Evolutionary conservation across 2,329 filamentous ascomycete species (phyloP).

Genomic region (Hirsutella minnesotensis): DNA sequence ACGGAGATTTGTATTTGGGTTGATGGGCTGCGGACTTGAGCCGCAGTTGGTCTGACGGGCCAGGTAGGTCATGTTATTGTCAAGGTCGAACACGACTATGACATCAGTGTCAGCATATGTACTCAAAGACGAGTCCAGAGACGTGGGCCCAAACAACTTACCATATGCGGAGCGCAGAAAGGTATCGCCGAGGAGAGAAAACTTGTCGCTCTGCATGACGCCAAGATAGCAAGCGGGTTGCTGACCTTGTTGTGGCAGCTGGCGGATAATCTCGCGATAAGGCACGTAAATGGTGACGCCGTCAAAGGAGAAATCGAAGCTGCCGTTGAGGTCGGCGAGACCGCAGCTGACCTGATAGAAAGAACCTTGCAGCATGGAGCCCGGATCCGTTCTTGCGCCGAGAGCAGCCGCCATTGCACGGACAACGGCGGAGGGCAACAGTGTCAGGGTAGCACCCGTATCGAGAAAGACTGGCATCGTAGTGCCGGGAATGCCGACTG

Average conservation of each 20-base stretch:
- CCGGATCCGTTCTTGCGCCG: conserved; percentile 17
- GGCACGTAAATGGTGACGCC: conserved; percentile 36
- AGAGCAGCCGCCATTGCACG: conserved; percentile 36
- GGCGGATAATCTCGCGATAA: conserved; percentile 33
- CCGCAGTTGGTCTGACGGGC: conserved; percentile 40
- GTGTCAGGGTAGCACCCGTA: conserved; percentile 56
- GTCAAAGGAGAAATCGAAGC: conserved; percentile 36
- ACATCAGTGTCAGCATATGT: neutral
- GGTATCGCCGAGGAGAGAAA: conserved; percentile 40
- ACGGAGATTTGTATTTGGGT: conserved; percentile 4
- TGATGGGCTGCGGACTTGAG: conserved; percentile 9
- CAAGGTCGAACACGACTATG: conserved; percentile 38
- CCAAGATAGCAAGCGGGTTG: conserved; percentile 32
- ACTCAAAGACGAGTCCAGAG: neutral
- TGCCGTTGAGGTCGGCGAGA: conserved; percentile 26
- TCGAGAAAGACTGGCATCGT: conserved; percentile 52
- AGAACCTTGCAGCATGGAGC: conserved; percentile 23
- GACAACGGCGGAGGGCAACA: conserved; percentile 48
- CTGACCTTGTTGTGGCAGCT: conserved; percentile 11
- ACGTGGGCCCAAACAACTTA: conserved; percentile 12
- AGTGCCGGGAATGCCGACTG: conserved; percentile 20
- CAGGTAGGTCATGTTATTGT: conserved; percentile 34
- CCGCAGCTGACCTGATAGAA: conserved; percentile 36
- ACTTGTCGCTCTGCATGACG: conserved; percentile 32
- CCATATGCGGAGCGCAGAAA: conserved; percentile 41